Evolutionary conservation across 139 green algal genomes (phyloP).

Genomic region (Micromonas pusilla): DNA sequence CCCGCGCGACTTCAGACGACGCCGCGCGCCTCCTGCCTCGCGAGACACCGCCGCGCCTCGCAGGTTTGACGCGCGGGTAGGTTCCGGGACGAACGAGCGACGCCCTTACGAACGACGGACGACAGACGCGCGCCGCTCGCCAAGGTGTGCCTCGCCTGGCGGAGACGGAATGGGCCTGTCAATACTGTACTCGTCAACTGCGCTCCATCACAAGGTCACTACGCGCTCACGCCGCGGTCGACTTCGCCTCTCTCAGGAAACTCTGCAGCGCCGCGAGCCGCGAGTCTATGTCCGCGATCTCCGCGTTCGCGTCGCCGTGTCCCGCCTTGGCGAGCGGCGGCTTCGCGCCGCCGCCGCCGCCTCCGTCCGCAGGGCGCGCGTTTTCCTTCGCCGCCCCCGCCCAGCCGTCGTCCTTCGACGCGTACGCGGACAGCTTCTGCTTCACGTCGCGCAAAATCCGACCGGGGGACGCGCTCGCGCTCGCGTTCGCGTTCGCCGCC

Average conservation of each 20-base stretch:
- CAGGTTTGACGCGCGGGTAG: too few species aligned
- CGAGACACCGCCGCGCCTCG: too few species aligned
- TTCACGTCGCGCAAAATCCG: slow-evolving; percentile 64
- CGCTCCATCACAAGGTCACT: too few species aligned
- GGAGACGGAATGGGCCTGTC: too few species aligned
- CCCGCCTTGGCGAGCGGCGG: neutral
- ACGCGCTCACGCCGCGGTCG: neutral
- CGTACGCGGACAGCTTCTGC: slow-evolving; percentile 41
- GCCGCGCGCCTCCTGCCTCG: too few species aligned
- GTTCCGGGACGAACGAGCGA: too few species aligned
- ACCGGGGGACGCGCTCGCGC: slow-evolving; percentile 46
- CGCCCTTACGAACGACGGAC: too few species aligned
- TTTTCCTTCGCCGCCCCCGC: neutral
- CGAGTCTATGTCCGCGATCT: slow-evolving; percentile 77
- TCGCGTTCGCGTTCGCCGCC: neutral
- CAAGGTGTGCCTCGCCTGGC: too few species aligned
- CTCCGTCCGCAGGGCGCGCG: neutral
- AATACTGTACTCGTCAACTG: too few species aligned
- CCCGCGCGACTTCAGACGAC: too few species aligned
- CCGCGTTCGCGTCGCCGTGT: slow-evolving; percentile 40
- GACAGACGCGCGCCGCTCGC: too few species aligned
- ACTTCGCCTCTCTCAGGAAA: slow-evolving; percentile 66
- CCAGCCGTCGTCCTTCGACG: neutral
- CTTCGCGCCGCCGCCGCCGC: neutral
- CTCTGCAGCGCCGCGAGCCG: slow-evolving; percentile 67